These are phyloP conservation scores for Barbarea vulgaris DNA, from an alignment of 345 rosid species.

Conservation along the genomic window DNA sequence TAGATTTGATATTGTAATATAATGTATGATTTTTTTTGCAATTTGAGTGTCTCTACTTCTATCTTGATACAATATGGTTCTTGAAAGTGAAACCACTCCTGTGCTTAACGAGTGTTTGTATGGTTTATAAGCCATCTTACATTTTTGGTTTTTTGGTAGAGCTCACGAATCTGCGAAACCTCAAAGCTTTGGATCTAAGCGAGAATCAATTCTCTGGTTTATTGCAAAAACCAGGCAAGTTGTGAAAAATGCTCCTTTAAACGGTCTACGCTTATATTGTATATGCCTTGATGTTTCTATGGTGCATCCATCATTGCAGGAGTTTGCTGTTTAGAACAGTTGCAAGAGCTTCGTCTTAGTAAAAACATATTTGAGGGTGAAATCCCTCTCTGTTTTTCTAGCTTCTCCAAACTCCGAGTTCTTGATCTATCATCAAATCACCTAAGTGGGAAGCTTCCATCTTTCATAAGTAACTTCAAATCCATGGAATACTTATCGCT, in stretches of 20 bases:
- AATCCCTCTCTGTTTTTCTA: slow-evolving; percentile 17
- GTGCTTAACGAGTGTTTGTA: background rate
- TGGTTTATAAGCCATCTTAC: background rate
- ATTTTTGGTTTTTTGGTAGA: slow-evolving; percentile 5
- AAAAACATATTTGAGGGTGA: slow-evolving; percentile 27
- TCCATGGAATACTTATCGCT: slow-evolving; percentile 24
- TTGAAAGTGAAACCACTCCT: background rate
- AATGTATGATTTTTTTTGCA: background rate
- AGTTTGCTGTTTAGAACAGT: slow-evolving; percentile 8
- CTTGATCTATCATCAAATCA: slow-evolving; percentile 28
- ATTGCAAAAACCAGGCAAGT: slow-evolving; percentile 18
- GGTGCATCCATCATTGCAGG: slow-evolving; percentile 4
- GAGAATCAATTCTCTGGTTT: slow-evolving; percentile 14
- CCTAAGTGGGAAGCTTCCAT: slow-evolving; percentile 26
- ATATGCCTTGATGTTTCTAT: background rate
- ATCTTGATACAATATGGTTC: background rate
- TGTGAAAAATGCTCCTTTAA: background rate
- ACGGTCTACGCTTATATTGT: background rate
- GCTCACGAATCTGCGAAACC: slow-evolving; percentile 14
- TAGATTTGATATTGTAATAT: background rate
- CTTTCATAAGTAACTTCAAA: slow-evolving; percentile 10
- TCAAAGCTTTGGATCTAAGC: slow-evolving; percentile 33
- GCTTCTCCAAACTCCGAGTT: slow-evolving; percentile 21
- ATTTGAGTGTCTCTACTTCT: background rate
- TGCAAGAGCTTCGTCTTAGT: slow-evolving; percentile 16